Conservation (phyloP, 208 protist genomes). For the Leishmania arabica region DNA sequence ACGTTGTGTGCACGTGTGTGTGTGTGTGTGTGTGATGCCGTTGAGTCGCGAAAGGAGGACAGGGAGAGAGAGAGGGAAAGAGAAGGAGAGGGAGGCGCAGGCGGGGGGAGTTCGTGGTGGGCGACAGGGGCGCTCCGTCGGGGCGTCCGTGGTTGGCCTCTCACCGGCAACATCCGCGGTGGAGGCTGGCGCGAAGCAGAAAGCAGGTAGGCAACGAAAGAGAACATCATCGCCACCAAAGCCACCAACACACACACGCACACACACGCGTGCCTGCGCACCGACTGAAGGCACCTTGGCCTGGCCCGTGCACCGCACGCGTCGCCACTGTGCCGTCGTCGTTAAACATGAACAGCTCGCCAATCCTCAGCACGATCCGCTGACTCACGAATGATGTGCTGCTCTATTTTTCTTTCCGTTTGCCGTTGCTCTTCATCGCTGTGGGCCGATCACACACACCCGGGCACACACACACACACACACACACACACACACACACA, state of each 20-base stretch:
- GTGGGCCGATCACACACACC: background rate
- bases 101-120: background rate
- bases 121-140: background rate
- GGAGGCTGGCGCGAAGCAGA: background rate
- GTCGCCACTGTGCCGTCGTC: no score
- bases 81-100: background rate
- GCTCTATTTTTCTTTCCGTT: background rate
- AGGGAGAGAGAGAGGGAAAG: background rate
- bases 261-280: background rate
- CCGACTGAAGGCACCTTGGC: no score
- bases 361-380: background rate
- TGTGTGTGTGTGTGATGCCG: background rate
- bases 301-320: no score
- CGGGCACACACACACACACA: background rate
- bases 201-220: background rate
- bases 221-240: background rate
- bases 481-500: background rate
- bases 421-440: background rate
- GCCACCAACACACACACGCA: background rate
- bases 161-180: background rate
- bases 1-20: background rate
- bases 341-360: background rate
- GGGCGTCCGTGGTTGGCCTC: background rate
- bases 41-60: background rate
- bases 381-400: background rate